These are phyloP conservation scores for Calonectria multiphialidica DNA, from an alignment of 2,329 filamentous ascomycete species.

Conservation along the genomic window DNA sequence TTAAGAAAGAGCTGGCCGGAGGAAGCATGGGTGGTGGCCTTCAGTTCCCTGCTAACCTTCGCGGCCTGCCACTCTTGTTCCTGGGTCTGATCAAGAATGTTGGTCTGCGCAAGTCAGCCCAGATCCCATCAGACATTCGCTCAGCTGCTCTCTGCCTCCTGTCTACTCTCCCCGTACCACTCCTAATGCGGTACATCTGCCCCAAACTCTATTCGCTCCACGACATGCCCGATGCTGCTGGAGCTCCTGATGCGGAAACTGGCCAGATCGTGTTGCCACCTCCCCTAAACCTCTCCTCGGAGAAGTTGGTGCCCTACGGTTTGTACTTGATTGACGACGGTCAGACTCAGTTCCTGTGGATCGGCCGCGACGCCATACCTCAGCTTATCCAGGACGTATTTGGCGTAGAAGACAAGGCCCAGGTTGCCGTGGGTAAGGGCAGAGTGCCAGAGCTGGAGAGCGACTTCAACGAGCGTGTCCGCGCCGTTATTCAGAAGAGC, in stretches of 20 bases:
- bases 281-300: conserved; percentile 86
- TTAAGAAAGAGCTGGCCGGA: conserved; percentile 95
- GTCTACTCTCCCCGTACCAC: conserved; percentile 91
- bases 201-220: conserved; percentile 87
- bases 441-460: conserved; percentile 89
- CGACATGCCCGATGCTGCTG: conserved; percentile 96
- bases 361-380: conserved; percentile 91
- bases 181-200: conserved; percentile 94
- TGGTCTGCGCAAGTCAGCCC: conserved; percentile 89
- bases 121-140: conserved; percentile 93
- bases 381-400: conserved; percentile 93
- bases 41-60: conserved; percentile 93
- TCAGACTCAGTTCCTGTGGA: conserved; percentile 97
- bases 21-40: conserved; percentile 96
- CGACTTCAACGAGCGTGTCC: conserved; percentile 95
- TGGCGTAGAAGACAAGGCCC: conserved; percentile 83
- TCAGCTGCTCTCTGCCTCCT: conserved; percentile 93
- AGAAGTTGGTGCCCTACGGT: conserved; percentile 88
- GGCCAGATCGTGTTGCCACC: conserved; percentile 92
- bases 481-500: conserved; percentile 92
- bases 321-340: conserved; percentile 97
- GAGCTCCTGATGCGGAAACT: conserved; percentile 85
- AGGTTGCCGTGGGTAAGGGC: conserved; percentile 92
- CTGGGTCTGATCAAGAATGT: conserved; percentile 96
- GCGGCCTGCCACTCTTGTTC: conserved; percentile 90